phyloP scores from a whole-genome alignment of 139 green algal genomes.

The Chlamydomonas schloesseri region DNA sequence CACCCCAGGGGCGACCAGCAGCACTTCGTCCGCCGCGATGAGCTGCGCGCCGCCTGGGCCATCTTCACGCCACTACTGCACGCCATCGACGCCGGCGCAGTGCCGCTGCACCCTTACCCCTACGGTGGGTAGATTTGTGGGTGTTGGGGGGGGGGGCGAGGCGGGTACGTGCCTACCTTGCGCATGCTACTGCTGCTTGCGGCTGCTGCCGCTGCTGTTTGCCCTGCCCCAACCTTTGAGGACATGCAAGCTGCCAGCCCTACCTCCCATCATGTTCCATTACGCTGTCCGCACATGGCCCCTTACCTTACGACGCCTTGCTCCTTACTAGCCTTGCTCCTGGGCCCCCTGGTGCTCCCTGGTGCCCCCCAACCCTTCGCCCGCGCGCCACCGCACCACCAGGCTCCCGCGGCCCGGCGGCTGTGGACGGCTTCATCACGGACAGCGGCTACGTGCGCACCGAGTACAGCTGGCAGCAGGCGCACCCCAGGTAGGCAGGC shows the following conservation, averaged over 20 bases:
- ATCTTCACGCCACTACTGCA: constrained; percentile 96
- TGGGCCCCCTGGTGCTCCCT: too few relatives aligned
- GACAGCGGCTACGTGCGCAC: constrained; percentile 31
- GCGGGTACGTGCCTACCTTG: not conserved
- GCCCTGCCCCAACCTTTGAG: too few relatives aligned
- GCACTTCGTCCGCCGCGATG: constrained; percentile 96
- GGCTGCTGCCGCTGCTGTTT: too few relatives aligned
- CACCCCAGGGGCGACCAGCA: constrained; percentile 93
- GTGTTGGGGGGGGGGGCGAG: not conserved
- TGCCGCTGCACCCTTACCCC: constrained; percentile 65
- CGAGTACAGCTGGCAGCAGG: constrained; percentile 38
- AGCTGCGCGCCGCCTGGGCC: constrained; percentile 92
- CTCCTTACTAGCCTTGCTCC: too few relatives aligned
- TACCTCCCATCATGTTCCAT: too few relatives aligned
- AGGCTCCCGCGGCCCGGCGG: constrained; percentile 34
- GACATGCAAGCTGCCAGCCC: too few relatives aligned
- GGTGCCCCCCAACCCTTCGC: too few relatives aligned
- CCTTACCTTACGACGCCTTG: too few relatives aligned
- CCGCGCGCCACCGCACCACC: not conserved
- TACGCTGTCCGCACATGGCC: too few relatives aligned
- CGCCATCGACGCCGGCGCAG: constrained; percentile 77
- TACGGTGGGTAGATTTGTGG: constrained; percentile 60
- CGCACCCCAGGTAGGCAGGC: not conserved
- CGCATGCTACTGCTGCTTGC: too few relatives aligned
- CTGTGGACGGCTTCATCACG: constrained; percentile 15